Percentiles rank a stretch among this genome's conserved stretches.
These are phyloP conservation scores for Erodium maritimum DNA, from an alignment of 345 rosid species.

Conservation along the genomic window DNA sequence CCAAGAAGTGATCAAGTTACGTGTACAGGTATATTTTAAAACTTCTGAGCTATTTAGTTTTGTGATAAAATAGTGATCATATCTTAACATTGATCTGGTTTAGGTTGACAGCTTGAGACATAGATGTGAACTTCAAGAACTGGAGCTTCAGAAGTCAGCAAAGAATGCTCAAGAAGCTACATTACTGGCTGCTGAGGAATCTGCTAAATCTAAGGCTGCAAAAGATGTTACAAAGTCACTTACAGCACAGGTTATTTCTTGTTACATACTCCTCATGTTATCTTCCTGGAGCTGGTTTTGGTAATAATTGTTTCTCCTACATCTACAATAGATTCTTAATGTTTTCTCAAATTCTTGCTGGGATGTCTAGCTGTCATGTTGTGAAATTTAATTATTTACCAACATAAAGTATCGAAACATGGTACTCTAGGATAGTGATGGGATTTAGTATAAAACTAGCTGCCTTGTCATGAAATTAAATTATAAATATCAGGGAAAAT, in stretches of 20 bases:
- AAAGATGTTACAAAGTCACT: conserved; percentile 93
- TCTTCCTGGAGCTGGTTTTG: background rate
- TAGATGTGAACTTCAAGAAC: conserved; percentile 77
- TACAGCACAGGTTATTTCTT: conserved; percentile 62
- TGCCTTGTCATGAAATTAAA: too few species aligned
- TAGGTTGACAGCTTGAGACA: conserved; percentile 71
- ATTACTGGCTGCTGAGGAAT: conserved; percentile 61
- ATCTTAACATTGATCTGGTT: conserved; percentile 12
- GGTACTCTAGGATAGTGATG: too few species aligned
- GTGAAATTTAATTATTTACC: too few species aligned
- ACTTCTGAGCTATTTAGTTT: conserved; percentile 4
- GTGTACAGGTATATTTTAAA: conserved; percentile 57
- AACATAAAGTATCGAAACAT: too few species aligned
- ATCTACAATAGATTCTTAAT: too few species aligned
- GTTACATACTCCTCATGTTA: conserved; percentile 5
- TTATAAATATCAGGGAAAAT: too few species aligned
- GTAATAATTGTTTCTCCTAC: conserved; percentile 4
- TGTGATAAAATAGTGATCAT: background rate
- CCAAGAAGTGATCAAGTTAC: conserved; percentile 79
- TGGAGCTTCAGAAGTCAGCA: conserved; percentile 66
- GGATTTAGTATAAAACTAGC: too few species aligned
- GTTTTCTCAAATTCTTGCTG: too few species aligned
- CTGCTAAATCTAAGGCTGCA: conserved; percentile 81
- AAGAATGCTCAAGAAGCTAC: conserved; percentile 77
- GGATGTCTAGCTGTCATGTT: too few species aligned